Base-by-base conservation (phyloP, 148 eudicot genomes). In the Bassia scoparia region DNA sequence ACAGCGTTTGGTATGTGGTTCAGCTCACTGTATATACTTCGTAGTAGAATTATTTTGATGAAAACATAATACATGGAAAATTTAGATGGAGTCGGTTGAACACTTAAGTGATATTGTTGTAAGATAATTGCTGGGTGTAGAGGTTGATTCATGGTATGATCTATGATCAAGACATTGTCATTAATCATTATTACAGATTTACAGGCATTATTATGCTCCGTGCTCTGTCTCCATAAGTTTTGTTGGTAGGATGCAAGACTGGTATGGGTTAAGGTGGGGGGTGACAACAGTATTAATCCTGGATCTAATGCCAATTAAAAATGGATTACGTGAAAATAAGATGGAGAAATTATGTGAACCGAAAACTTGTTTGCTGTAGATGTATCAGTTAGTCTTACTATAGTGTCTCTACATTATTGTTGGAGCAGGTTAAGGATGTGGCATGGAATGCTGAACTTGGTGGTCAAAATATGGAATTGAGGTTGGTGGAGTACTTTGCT, bases 381-480 rank as follows among this genome's bases (percentile, higher is more conserved):
- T 72, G 21, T 11, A 3, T 29, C 29, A 17, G n/a, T 49, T 27
- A 38, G 34, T 20, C 20, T 26, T 14, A n/a, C 18, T 50, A 60
- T 43, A 18, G 24, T 60, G 55, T 14, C 23, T 41, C 41, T 35
- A 33, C 33, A 50, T 21, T 53, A 14, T 34, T 52, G 23, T 56
- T 31, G 72, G 46, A 48, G 62, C 63, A 95, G 97, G 99, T 96
- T 60, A 90, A 76, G 86, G 97, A 96, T 83, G 99, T 96, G 7
- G 89, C 81, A 84, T 96, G 99, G 99, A 84, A 96, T 74, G 75
- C 93, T 7, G 88, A 92, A 73, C 92, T 96, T 73, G 99, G 99
- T 33, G 99, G 99, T 75, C 92, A 88, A 83, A 83, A 81, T 80
- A 85, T 96, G 96, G 99, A 96, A 84, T 60, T 86, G 76, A 84